Base-by-base conservation (phyloP, 345 rosid genomes). In the Dovyalis caffra region DNA sequence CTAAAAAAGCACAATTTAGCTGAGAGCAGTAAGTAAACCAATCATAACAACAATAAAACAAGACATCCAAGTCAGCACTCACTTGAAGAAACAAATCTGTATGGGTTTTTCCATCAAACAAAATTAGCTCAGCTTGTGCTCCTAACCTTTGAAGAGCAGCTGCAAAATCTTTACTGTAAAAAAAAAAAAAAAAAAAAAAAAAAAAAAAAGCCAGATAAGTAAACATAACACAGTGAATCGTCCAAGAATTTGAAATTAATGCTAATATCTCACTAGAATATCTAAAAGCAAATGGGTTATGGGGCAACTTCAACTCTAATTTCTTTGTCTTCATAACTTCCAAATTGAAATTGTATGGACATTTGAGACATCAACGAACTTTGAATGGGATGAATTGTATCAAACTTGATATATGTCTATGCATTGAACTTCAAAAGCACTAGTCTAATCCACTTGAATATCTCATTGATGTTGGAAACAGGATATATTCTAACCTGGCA, bases 41-140 rank as follows among this genome's bases (percentile, higher is more conserved):
- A 58, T 51, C 29, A 64, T 64, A 21, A 74, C 28, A 67, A 20
- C 28, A 12, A 23, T 25, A 15, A 6, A 20, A 62, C 10, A 34
- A 33, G 18, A 9, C 31, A 31, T 40, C 32, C 16, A 63, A 28
- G 14, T 18, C 47, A 37, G 58, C 26, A 37, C 77, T 18, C 61
- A 80, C 83, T 33, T 80, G 83, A 23, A 80, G 74, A 73, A 80
- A 80, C 74, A 80, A 72, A 66, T 80, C 83, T 23, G 83, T 76
- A 32, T 80, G 83, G 64, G 77, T 80, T 76, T 80, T 80, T 38
- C 83, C 83, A 53, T 76, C 77, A 51, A 16, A 80, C 11, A 80
- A 34, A 68, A 80, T 56, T 32, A 80, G 68, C 37, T 80, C 80
- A 40, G 80, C 77, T 20, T 28, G 43, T 62, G 71, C 80, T 35